Percentiles rank a stretch among this genome's conserved stretches.
These are phyloP conservation scores for Lindgomyces ingoldianus DNA, from an alignment of 495 filamentous ascomycete species.

Conservation along the genomic window DNA sequence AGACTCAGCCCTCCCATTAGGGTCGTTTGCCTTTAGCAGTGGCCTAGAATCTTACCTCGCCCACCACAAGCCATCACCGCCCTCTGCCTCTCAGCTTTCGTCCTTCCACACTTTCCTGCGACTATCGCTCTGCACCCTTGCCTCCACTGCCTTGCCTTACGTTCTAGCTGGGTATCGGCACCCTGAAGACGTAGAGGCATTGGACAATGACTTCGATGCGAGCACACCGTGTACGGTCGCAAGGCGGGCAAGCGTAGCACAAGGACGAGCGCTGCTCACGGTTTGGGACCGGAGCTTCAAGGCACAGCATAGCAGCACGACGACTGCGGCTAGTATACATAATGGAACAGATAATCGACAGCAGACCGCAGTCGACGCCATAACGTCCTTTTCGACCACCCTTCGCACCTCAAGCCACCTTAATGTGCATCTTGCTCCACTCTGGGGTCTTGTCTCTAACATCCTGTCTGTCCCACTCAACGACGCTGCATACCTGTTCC, in stretches of 20 bases:
- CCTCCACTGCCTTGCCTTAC: constrained; percentile 81
- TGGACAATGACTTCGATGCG: constrained; percentile 88
- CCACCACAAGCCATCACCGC: constrained; percentile 59
- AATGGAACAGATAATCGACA: not conserved
- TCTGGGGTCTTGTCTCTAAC: constrained; percentile 73
- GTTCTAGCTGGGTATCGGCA: constrained; percentile 71
- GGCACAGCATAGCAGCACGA: constrained; percentile 8
- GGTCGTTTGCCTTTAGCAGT: constrained; percentile 94
- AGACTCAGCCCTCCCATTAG: constrained; percentile 92
- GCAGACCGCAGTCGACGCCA: constrained; percentile 7
- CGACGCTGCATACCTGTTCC: constrained; percentile 80
- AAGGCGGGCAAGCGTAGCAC: constrained; percentile 76
- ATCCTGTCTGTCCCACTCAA: constrained; percentile 61
- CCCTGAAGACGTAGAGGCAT: constrained; percentile 56
- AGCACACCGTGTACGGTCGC: constrained; percentile 83
- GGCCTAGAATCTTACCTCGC: constrained; percentile 93
- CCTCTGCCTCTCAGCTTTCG: constrained; percentile 41
- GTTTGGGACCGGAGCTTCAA: constrained; percentile 83
- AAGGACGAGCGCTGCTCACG: constrained; percentile 79
- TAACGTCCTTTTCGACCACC: constrained; percentile 31
- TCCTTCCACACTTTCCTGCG: constrained; percentile 73
- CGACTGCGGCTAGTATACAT: not conserved
- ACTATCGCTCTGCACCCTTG: constrained; percentile 74
- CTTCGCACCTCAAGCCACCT: constrained; percentile 20
- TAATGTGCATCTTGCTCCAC: constrained; percentile 70